Base-by-base conservation (phyloP, 371 early-diverging fungal species). In the Syncephalis fuscata region DNA sequence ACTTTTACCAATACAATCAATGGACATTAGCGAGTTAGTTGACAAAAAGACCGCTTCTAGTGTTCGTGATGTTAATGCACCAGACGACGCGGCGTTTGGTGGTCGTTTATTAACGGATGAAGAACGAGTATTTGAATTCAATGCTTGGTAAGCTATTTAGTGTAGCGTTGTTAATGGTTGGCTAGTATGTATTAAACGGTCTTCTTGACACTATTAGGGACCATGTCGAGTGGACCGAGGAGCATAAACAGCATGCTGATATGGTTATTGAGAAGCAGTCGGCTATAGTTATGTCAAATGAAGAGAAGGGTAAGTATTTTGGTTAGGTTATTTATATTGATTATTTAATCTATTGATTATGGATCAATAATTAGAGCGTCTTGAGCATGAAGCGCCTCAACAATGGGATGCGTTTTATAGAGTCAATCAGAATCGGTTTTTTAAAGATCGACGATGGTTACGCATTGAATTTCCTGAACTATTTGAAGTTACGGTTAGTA, bases 391-490 rank as follows among this genome's bases (percentile, higher is more conserved):
- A n/a, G 41, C 41, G 41, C 19, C 41, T 4, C 16, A 41, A 8
- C 52, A 53, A 60, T 68, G 73, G 73, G 81, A 88, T 64, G 60
- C 73, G 19, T 92, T 93, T 62, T 93, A 90, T 56, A 81, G 86
- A 59, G 79, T 88, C 50, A 92, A 96, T 51, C 78, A 83, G 10
- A 87, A 83, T 36, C 89, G 91, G 56, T 96, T 85, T 68, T 96
- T 78, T 67, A 91, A 83, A 69, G 90, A 92, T 64, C 70, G 95
- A 32, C 87, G 91, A 62, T 94, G 95, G 95, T 84, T 89, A 1
- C 85, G 88, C 56, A 69, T 86, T 1, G 97, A 95, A 63, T 97
- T 95, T 64, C 74, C 73, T 17, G 89, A 93, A 55, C 68, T 89
- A 32, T 38, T 39, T 26, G 14, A 32, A 2, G 16, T 24, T 10